These are phyloP conservation scores for Litsea cubeba DNA, from an alignment of 164 flowering plant genomes.

Conservation along the genomic window DNA sequence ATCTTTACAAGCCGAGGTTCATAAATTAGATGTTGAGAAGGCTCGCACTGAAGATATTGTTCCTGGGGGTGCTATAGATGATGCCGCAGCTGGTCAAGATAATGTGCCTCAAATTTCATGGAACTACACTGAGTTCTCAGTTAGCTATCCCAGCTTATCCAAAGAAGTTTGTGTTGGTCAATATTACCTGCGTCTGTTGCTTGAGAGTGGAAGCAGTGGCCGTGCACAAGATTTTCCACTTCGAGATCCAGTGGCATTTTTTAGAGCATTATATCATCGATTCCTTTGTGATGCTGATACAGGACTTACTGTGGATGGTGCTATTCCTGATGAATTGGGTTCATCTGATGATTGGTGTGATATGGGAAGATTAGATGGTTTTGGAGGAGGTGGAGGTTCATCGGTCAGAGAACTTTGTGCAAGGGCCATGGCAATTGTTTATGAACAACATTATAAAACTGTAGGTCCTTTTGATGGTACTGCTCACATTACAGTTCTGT, in stretches of 20 bases:
- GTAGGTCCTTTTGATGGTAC: constrained; percentile 95
- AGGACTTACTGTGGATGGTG: constrained; percentile 94
- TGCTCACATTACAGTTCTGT: constrained; percentile 87
- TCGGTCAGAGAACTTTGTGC: constrained; percentile 99
- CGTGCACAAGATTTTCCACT: constrained; percentile 89
- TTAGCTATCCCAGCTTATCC: constrained; percentile 76
- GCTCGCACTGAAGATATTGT: constrained; percentile 93
- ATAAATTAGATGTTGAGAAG: constrained; percentile 86
- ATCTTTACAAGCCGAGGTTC: constrained; percentile 89
- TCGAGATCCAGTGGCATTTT: constrained; percentile 94
- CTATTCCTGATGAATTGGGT: constrained; percentile 93
- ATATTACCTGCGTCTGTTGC: constrained; percentile 87
- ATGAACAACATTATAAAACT: constrained; percentile 79
- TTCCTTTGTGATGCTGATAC: constrained; percentile 96
- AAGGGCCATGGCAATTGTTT: constrained; percentile 97
- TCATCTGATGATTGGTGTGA: constrained; percentile 99
- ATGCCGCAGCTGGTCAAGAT: constrained; percentile 49
- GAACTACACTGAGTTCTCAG: constrained; percentile 87
- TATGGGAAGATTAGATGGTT: constrained; percentile 97
- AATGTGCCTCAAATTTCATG: constrained; percentile 80
- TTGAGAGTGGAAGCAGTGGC: constrained; percentile 83
- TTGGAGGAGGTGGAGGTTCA: constrained; percentile 97
- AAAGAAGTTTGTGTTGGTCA: constrained; percentile 99
- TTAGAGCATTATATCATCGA: constrained; percentile 91
- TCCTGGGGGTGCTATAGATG: constrained; percentile 48